Conservation (phyloP, 345 rosid species). For the Erodium maritimum region DNA sequence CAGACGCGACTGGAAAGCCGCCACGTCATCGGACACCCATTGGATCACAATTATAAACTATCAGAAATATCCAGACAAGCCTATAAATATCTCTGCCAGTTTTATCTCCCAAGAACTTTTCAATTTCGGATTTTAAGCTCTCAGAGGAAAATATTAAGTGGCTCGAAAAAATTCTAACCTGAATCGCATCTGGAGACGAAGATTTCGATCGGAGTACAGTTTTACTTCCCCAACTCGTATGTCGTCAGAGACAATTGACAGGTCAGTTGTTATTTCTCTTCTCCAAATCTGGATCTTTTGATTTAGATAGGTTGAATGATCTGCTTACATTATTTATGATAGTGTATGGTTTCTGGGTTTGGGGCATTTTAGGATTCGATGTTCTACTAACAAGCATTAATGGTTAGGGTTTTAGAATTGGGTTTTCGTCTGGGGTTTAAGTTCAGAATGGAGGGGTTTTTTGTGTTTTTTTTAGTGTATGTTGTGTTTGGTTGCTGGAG, state of each 20-base stretch:
- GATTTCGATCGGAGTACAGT: neutral
- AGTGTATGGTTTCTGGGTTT: neutral
- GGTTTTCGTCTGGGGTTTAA: no score
- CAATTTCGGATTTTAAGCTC: neutral
- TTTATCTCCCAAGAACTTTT: neutral
- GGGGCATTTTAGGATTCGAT: neutral
- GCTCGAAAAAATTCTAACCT: neutral
- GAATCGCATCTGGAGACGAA: neutral
- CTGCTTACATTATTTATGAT: no score
- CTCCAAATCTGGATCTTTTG: neutral
- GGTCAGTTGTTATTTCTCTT: conserved; percentile 19
- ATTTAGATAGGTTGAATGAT: neutral
- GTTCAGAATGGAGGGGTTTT: no score
- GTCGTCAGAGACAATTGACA: conserved; percentile 21
- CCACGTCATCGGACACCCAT: conserved; percentile 6
- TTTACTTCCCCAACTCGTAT: conserved; percentile 9
- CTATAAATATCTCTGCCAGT: neutral
- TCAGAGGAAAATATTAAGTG: neutral
- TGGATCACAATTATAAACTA: neutral
- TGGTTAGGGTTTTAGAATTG: no score
- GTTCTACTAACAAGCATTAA: neutral
- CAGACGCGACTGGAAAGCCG: neutral
- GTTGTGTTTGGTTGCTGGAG: no score
- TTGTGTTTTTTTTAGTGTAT: no score
- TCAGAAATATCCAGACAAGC: conserved; percentile 12